Percentiles rank a stretch among this genome's conserved stretches.
These are phyloP conservation scores for Hibiscus mutabilis DNA, from an alignment of 345 rosid genomes.

Conservation along the genomic window DNA sequence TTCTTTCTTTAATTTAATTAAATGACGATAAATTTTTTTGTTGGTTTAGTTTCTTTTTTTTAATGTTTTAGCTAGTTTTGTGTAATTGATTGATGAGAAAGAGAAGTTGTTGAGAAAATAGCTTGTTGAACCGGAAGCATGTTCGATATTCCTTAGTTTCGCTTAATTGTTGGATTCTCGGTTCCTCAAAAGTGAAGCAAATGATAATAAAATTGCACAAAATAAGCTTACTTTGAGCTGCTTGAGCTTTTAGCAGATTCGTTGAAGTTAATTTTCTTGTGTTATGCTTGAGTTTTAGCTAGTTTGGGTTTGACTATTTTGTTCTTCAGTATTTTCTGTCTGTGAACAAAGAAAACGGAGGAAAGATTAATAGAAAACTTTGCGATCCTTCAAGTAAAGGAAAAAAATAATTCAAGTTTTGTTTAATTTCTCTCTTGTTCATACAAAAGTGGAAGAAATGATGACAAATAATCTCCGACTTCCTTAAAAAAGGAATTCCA, in stretches of 20 bases:
- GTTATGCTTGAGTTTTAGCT: neutral
- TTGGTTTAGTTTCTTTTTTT: neutral
- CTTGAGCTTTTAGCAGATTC: neutral
- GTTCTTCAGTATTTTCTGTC: neutral
- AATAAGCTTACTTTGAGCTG: neutral
- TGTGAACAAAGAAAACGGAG: neutral
- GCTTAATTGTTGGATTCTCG: neutral
- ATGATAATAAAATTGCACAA: neutral
- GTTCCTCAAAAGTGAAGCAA: conserved; percentile 4
- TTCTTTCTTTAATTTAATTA: neutral
- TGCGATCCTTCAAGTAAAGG: neutral
- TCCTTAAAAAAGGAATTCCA: no score
- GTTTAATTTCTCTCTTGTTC: neutral
- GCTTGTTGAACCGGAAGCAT: neutral
- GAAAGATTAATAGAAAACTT: neutral
- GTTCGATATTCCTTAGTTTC: neutral
- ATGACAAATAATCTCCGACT: neutral
- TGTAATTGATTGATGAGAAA: conserved; percentile 2
- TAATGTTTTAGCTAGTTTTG: neutral
- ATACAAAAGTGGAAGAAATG: neutral
- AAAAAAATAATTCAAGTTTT: neutral
- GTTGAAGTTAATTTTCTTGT: neutral
- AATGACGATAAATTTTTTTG: neutral
- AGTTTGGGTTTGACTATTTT: neutral
- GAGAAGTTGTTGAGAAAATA: neutral